Percentiles rank a stretch among this genome's conserved stretches.
Evolutionary conservation across 176 grass and related monocot species (phyloP).

Genomic region (Ampelocalamus luodianensis): DNA sequence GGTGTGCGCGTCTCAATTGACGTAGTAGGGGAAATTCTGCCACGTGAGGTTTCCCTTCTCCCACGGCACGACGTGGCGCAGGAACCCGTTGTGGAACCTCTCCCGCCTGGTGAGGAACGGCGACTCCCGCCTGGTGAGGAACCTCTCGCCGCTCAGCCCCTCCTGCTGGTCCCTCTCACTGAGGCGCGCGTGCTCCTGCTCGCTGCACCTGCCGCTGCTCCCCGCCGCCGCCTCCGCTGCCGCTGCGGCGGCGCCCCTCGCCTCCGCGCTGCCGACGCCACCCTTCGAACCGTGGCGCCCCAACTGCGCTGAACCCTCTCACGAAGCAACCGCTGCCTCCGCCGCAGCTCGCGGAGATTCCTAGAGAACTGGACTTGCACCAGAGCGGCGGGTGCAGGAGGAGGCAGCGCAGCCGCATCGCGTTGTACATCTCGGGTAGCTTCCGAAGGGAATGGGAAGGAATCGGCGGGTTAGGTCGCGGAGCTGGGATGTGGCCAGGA

Average conservation of each 20-base stretch:
- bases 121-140: constrained; percentile 68
- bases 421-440: constrained; percentile 58
- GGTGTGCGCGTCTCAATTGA: constrained; percentile 60
- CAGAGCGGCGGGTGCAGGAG: constrained; percentile 44
- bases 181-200: constrained; percentile 82
- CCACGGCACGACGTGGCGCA: constrained; percentile 81
- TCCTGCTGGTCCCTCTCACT: constrained; percentile 95
- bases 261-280: constrained; percentile 64
- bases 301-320: constrained; percentile 49
- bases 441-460: constrained; percentile 35
- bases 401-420: constrained; percentile 56
- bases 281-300: constrained; percentile 76
- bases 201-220: constrained; percentile 45
- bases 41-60: constrained; percentile 82
- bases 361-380: constrained; percentile 46
- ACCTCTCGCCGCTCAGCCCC: constrained; percentile 82
- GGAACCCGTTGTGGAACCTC: constrained; percentile 85
- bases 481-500: not conserved
- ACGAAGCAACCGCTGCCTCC: constrained; percentile 38
- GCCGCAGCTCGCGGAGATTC: constrained; percentile 36
- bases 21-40: constrained; percentile 85
- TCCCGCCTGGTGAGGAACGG: constrained; percentile 76
- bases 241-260: too few relatives aligned
- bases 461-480: constrained; percentile 22
- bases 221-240: constrained; percentile 51